Base-by-base conservation (phyloP, 345 rosid genomes). In the Eucalyptus curtisii region DNA sequence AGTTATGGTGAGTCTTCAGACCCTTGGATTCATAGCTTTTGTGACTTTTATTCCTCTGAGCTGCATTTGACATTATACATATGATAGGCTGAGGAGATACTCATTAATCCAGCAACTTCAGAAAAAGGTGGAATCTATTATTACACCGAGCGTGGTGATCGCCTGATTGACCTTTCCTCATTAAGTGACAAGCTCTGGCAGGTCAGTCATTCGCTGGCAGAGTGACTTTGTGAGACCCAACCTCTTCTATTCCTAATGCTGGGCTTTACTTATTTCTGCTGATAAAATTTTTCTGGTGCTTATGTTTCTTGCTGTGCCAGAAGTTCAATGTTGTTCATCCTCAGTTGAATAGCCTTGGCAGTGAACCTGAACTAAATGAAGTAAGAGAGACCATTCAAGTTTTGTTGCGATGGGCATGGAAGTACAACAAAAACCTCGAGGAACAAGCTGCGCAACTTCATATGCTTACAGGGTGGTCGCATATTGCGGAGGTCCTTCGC, bases 401-500 rank as follows among this genome's bases (percentile, higher is more conserved):
- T 87, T 92, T 96, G 88, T 90, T 97, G 91, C 95, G 98, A 94
- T 96, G 99, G 99, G 99, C 96, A 85, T 97, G 99, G 99, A 96
- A 94, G 91, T 93, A 95, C 92, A 96, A 97, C 91, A 95, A 93
- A 89, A 97, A 96, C 93, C 99, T 97, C 79, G 99, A 97, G 93
- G 99, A 97, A 91, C 98, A 96, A 92, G 98, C 99, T 90, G 99
- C 98, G 89, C 99, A 97, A 90, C 99, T 97, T 92, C 99, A 97
- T 90, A 96, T 96, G 99, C 93, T 97, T 93, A 93, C 97, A 89
- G 99, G 96, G 86, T 97, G 99, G 99, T 94, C 99, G 89, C 99
- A 96, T 87, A 92, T 96, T 90, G 98, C 93, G 88, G 99, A 97
- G 99, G 99, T 97, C 86, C 47, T 61, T 87, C 85, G 10, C 30